Conservation (phyloP, 2,329 filamentous ascomycete species). For the Beauveria caledonica region DNA sequence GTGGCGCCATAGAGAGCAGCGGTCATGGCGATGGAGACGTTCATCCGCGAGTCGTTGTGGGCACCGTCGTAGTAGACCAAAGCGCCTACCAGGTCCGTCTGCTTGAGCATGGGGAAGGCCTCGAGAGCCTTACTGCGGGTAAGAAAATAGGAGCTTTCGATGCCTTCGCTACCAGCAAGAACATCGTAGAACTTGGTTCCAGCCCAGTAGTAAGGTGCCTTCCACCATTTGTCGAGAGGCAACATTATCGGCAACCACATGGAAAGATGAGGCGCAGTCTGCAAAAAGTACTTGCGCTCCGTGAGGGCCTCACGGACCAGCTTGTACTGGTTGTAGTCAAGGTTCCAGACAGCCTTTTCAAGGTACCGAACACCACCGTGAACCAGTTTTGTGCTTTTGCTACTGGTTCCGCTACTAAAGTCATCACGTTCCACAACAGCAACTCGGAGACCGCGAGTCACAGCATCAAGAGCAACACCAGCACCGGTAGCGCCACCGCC, state of each 20-base stretch:
- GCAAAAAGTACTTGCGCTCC: slow-evolving; percentile 67
- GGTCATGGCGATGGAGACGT: slow-evolving; percentile 80
- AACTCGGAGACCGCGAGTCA: slow-evolving; percentile 62
- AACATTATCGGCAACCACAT: slow-evolving; percentile 71
- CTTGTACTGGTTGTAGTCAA: slow-evolving; percentile 65
- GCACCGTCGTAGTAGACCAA: slow-evolving; percentile 88
- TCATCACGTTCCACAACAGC: slow-evolving; percentile 66
- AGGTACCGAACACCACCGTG: slow-evolving; percentile 68
- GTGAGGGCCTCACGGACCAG: slow-evolving; percentile 65
- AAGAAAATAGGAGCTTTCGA: slow-evolving; percentile 83
- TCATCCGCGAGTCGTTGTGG: slow-evolving; percentile 90
- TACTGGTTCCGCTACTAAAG: slow-evolving; percentile 65
- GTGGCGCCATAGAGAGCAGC: slow-evolving; percentile 80
- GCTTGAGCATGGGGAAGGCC: slow-evolving; percentile 82
- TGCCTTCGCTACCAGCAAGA: slow-evolving; percentile 76
- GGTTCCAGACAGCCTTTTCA: slow-evolving; percentile 68
- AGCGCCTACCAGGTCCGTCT: slow-evolving; percentile 68
- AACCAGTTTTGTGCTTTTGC: slow-evolving; percentile 71
- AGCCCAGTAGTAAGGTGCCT: slow-evolving; percentile 68
- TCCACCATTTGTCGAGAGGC: slow-evolving; percentile 68
- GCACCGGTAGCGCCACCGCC: slow-evolving; percentile 64
- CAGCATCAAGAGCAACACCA: slow-evolving; percentile 64
- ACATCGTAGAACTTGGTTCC: slow-evolving; percentile 80
- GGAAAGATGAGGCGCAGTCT: slow-evolving; percentile 66
- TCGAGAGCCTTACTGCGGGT: slow-evolving; percentile 80